Evolutionary conservation across 139 green algal genomes (phyloP), one percentile per base, ranked within the genome.

Genomic region (Limnomonas spitsbergensis): DNA sequence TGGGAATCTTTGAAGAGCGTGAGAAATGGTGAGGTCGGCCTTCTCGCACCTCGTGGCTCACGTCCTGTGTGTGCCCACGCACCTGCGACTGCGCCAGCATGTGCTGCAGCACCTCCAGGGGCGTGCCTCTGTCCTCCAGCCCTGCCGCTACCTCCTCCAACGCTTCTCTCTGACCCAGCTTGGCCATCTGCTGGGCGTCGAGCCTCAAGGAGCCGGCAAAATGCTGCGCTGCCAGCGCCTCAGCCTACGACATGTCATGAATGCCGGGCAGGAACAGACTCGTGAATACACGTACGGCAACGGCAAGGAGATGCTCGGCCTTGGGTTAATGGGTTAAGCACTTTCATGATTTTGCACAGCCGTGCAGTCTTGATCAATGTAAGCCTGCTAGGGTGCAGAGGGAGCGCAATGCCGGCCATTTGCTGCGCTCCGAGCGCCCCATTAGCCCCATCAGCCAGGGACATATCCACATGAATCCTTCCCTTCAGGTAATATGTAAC

Each of bases 151-250:
- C 89, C 27, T 89, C 86, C 27, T 73, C 1, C 26, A 95, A 54
- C 24, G 85, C 80, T 1, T 74, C 81, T 32, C 82, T 79, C 53
- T 88, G 71, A 2, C 81, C 56, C 37, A 95, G 4, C 75, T 97
- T 97, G 40, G 84, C 88, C 1, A 69, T 67, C 86, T 97, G 93
- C 87, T 97, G 93, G 6, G 81, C 52, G 54, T 97, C 91, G 66
- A 97, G 80, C 0, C 68, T 4, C 2, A 14, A 35, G n/a, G n/a
- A n/a, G 7, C 82, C 80, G 14, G 3, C 74, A 53, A 24, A 47
- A 39, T 34, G 14, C 54, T 6, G 47, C 68, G 56, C 73, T 67
- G 80, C 68, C 76, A 88, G 67, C 38, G 27, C 54, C 7, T 32
- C 77, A 29, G 81, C 78, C 75, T 81, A 69, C 32, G 53, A n/a